Evolutionary conservation across 1,139 yeast species (phyloP), one percentile per base, ranked within the genome.

Genomic region (Kodamaea sp.): DNA sequence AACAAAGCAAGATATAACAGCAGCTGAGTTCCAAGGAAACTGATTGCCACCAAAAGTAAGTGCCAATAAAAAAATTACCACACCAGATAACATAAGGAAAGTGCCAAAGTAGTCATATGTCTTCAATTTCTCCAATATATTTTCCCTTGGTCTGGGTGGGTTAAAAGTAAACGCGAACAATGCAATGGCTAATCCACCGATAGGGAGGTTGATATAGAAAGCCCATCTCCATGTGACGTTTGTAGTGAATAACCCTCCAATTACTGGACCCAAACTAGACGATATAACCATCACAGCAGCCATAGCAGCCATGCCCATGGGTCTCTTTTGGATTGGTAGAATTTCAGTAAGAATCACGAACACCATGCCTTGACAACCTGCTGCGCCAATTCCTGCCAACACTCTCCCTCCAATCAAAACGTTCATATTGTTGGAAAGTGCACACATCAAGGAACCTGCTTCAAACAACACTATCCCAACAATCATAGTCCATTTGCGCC

Each of bases 201-300:
- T 61, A 4, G 90, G 88, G 38, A 84, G 57, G 52, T 83, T 83
- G 47, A 84, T 70, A 55, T 78, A 84, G 55, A 83, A 84, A 47
- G 86, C 79, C 90, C 90, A 83, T 53, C 92, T 70, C 92, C 92
- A 84, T 12, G 78, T 64, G 2, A 76, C 79, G 33, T 75, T 66
- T 9, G 76, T 53, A 2, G 85, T 70, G 46, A 81, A 74, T 1
- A 82, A 80, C 19, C 89, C 89, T 18, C 89, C 89, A 25, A 82
- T 51, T 34, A 82, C 63, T 0, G 90, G 90, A 1, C 89, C 90
- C 24, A 72, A 51, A 3, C 70, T 81, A 15, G 78, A 66, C 1
- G 83, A 76, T 1, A 78, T 58, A 7, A 80, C 71, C 57, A 78
- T 80, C 0, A 79, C 68, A 15, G 70, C 55, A 10, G 80, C 78